Conservation (phyloP, 768 basidiomycete genomes). For the Baorangia bicolor region DNA sequence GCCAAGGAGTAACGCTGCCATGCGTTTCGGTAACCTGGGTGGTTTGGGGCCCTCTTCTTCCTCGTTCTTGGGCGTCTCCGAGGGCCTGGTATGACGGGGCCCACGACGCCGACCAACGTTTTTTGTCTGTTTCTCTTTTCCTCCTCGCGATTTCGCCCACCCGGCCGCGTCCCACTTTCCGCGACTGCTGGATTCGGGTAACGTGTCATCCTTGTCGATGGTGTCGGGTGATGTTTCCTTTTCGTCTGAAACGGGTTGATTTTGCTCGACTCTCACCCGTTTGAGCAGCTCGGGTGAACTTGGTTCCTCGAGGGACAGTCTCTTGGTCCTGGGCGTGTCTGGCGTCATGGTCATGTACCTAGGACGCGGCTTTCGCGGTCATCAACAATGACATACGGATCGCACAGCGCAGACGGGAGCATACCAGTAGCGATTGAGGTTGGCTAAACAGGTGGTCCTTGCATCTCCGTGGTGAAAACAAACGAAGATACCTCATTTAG, state of each 20-base stretch:
- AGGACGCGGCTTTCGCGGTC: neutral
- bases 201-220: neutral
- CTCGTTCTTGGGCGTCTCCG: conserved; percentile 22
- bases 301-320: neutral
- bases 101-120: conserved; percentile 42
- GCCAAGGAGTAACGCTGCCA: conserved; percentile 81
- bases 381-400: neutral
- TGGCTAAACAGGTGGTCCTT: neutral
- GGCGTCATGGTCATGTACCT: neutral
- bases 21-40: conserved; percentile 75
- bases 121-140: conserved; percentile 38
- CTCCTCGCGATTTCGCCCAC: conserved; percentile 34
- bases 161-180: conserved; percentile 30
- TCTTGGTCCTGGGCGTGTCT: conserved; percentile 7
- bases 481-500: conserved; percentile 19
- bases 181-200: neutral
- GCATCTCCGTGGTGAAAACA: conserved; percentile 12
- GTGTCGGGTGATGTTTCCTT: neutral
- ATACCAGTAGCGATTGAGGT: neutral
- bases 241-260: neutral
- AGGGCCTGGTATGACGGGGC: conserved; percentile 38
- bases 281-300: conserved; percentile 8
- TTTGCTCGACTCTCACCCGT: conserved; percentile 9
- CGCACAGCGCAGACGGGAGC: neutral
- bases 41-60: conserved; percentile 36